phyloP scores from a whole-genome alignment of 441 rosid species.

The Metrosideros polymorpha region DNA sequence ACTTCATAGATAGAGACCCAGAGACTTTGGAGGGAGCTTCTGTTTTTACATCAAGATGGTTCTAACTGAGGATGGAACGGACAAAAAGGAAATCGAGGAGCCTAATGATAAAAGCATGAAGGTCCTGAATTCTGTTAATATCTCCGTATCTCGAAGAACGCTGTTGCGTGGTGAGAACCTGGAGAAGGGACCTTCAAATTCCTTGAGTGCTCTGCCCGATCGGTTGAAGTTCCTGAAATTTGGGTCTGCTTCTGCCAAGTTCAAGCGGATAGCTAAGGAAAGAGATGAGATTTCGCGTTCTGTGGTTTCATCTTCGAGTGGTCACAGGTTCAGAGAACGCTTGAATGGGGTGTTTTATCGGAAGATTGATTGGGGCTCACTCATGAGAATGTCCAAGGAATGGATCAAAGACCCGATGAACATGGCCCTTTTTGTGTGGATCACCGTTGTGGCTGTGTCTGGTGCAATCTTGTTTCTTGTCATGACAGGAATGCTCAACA shows the following conservation, averaged over 20 bases:
- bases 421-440: conserved; percentile 76
- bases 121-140: conserved; percentile 19
- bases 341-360: conserved; percentile 38
- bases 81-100: conserved; percentile 32
- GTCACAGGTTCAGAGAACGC: conserved; percentile 43
- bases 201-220: conserved; percentile 15
- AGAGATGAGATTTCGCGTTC: conserved; percentile 60
- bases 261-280: conserved; percentile 50
- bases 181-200: conserved; percentile 8
- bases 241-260: conserved; percentile 63
- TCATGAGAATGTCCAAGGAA: conserved; percentile 43
- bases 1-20: neutral
- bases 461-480: conserved; percentile 91
- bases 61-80: conserved; percentile 23
- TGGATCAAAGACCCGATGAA: conserved; percentile 81
- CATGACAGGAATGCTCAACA: conserved; percentile 89
- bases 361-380: conserved; percentile 58
- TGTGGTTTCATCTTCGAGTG: conserved; percentile 28
- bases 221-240: conserved; percentile 39
- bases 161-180: conserved; percentile 27
- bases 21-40: neutral
- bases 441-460: conserved; percentile 56
- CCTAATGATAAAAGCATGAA: conserved; percentile 16
- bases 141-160: conserved; percentile 37
- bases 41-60: conserved; percentile 26